phyloP scores from a whole-genome alignment of 768 basidiomycete species.

The Tylopilus subfusipes region DNA sequence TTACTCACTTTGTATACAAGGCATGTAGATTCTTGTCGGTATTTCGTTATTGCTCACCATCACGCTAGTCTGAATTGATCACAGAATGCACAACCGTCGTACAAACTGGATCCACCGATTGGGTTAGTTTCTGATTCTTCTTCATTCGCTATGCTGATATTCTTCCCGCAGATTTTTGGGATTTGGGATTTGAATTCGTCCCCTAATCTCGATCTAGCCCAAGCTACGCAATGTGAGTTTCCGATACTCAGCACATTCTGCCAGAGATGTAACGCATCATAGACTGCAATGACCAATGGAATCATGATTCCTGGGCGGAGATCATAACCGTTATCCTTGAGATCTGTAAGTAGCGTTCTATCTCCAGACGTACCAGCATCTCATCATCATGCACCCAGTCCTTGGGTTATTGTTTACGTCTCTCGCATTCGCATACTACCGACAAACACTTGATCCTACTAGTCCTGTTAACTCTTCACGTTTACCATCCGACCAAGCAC shows the following conservation, averaged over 20 bases:
- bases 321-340: constrained; percentile 61
- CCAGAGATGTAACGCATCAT: constrained; percentile 11
- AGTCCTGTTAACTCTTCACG: constrained; percentile 51
- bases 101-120: constrained; percentile 29
- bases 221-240: constrained; percentile 48
- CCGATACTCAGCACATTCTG: not conserved
- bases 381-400: constrained; percentile 35
- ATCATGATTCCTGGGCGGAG: constrained; percentile 62
- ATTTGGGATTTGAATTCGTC: constrained; percentile 49
- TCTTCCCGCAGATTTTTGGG: constrained; percentile 40
- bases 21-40: constrained; percentile 30
- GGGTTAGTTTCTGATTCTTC: constrained; percentile 26
- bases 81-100: constrained; percentile 46
- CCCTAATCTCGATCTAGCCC: constrained; percentile 26
- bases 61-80: constrained; percentile 52
- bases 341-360: constrained; percentile 42
- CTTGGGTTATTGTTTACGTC: constrained; percentile 59
- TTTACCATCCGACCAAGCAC: constrained; percentile 36
- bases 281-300: constrained; percentile 67
- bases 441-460: constrained; percentile 69
- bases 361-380: not conserved
- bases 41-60: not conserved
- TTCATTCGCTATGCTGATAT: constrained; percentile 11
- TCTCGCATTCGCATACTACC: constrained; percentile 68
- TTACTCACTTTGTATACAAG: constrained; percentile 70